Base-by-base conservation (phyloP, 2,329 filamentous ascomycete genomes). In the Colletotrichum somersetense region DNA sequence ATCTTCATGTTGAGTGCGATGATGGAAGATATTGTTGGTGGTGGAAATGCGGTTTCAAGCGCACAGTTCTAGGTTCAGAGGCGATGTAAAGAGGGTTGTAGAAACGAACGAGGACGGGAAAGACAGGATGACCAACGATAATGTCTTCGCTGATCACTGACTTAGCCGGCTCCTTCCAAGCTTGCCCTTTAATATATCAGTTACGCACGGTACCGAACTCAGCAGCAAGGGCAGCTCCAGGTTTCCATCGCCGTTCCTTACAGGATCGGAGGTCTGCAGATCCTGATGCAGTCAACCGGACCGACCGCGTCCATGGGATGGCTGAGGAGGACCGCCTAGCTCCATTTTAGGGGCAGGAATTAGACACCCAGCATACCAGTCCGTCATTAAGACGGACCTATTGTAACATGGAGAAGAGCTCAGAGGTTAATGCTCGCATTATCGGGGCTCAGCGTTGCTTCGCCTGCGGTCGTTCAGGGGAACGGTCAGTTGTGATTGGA, bases 241-340 rank as follows among this genome's bases (percentile, higher is more conserved):
- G 64, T 62, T 61, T 63, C 33, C 66, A 23, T 48, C 33, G 52
- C 40, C 52, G 57, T 64, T 53, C 62, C 67, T 63, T 63, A 62
- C 71, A 65, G 61, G 53, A 52, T 46, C 64, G 23, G 46, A 11
- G 14, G n/a, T 64, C 61, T 66, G 72, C 70, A 70, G 71, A 73
- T 73, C 72, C 64, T 73, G 69, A 68, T 74, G 69, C 70, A 74
- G 73, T 66, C 42, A 69, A 46, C 42, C 57, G 72, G 50, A 18
- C 70, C 65, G 65, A 11, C 70, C 56, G 35, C 35, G 46, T 42
- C 38, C 10, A 50, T 50, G 52, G 18, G 62, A 55, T 50, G 71
- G 53, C 67, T 52, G 58, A 58, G 63, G 52, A 33, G 35, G 48
- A n/a, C 40, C 7, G n/a, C 38, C 55, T 44, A 26, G 30, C 68